Evolutionary conservation across 768 basidiomycete species (phyloP), one percentile per base, ranked within the genome.

Genomic region (Kwoniella europaea): DNA sequence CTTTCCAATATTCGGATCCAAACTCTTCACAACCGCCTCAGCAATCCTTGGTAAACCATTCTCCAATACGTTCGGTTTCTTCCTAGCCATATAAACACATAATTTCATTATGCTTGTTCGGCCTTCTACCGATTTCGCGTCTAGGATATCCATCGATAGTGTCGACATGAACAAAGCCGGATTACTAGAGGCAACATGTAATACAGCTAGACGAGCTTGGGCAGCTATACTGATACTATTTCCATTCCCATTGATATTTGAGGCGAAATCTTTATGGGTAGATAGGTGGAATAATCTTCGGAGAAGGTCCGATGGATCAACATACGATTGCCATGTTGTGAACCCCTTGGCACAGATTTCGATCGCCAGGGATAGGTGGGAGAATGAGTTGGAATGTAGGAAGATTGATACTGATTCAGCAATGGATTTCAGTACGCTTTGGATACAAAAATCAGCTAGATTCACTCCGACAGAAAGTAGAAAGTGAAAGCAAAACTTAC

Each of bases 161-260:
- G 96, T 97, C 0, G 93, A 91, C 91, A 98, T 98, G 85, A 98
- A 96, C 12, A 98, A 83, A 4, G 90, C 89, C 5, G 95, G 93
- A 74, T 94, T 91, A 58, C 87, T 87, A 0, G 89, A 87, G 0
- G 94, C 94, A 54, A 98, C 91, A 53, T 91, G 90, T 10, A 98
- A 84, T 2, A 96, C 90, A 0, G 95, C 94, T 22, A 88, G 83
- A 55, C 96, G 87, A 0, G 95, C 94, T 76, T 93, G 91, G 1
- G 89, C 86, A 7, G 89, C 89, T 1, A 91, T 87, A 74, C 92
- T 92, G 35, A 88, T 87, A 35, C 87, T 82, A 66, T 85, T 89
- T 1, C 62, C 59, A 52, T 63, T 53, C 4, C 41, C 20, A 22
- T 41, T 35, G 13, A 66, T 60, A 29, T 71, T 43, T 10, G 69